Percentiles rank a stretch among this genome's conserved stretches.
phyloP scores from a whole-genome alignment of 305 asterid genomes.

The Fraxinus greggii region DNA sequence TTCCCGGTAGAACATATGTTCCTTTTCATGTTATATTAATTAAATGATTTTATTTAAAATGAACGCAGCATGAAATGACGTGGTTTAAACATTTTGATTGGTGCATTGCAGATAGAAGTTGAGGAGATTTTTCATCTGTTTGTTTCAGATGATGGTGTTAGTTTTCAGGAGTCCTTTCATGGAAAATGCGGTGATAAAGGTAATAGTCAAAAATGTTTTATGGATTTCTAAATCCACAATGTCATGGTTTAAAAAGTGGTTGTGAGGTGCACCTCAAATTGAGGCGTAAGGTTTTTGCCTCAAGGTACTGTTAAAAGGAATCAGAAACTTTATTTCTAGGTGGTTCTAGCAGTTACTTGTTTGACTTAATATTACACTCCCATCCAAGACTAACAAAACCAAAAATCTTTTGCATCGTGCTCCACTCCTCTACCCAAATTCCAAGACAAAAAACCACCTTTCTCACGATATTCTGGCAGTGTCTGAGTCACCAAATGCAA shows the following conservation, averaged over 20 bases:
- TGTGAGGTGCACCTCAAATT: neutral
- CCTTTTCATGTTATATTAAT: slow-evolving; percentile 13
- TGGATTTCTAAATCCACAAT: slow-evolving; percentile 24
- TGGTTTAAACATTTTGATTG: slow-evolving; percentile 19
- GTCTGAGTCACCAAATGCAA: neutral
- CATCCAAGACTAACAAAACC: neutral
- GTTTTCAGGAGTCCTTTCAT: slow-evolving; percentile 73
- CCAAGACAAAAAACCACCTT: neutral
- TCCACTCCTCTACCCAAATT: neutral
- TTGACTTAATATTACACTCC: neutral
- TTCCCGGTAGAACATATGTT: slow-evolving; percentile 60
- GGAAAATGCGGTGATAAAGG: slow-evolving; percentile 94
- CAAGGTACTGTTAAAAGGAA: neutral
- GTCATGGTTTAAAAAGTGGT: neutral
- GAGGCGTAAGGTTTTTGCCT: neutral
- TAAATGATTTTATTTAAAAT: slow-evolving; percentile 16
- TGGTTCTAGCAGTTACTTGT: neutral
- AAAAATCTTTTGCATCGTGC: neutral
- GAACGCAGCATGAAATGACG: slow-evolving; percentile 13
- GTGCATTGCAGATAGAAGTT: slow-evolving; percentile 54
- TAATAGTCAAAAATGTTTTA: slow-evolving; percentile 30
- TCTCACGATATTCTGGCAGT: neutral
- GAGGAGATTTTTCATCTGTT: slow-evolving; percentile 76
- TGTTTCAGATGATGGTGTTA: slow-evolving; percentile 63
- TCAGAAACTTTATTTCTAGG: neutral